Evolutionary conservation across 331 rosid genomes (phyloP), one percentile per base, ranked within the genome.

Genomic region (Quercus tomentella): DNA sequence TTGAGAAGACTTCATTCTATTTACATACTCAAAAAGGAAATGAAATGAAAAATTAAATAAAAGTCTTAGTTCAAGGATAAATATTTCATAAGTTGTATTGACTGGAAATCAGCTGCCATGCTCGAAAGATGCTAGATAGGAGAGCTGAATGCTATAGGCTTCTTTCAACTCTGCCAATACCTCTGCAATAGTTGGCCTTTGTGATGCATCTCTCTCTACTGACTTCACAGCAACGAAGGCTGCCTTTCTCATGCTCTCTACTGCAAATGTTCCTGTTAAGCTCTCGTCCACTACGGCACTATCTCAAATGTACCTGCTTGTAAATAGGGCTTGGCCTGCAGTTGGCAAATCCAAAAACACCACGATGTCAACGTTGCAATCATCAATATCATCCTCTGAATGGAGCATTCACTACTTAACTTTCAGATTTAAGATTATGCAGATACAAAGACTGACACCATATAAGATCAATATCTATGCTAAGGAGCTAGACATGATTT

Each of bases 251-350:
- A 94, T 92, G 87, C 98, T 92, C 56, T 84, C 85, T 5, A 76
- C 80, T 77, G 89, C 95, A 78, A 86, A 94, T 25, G 72, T 86
- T 79, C 87, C 94, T 60, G 77, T 78, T 65, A 94, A 72, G 78
- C 86, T 88, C n/a, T 88, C 94, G 78, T 94, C 98, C 76, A 92
- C 97, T 26, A 26, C 0, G 28, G 28, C 28, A 26, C 28, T 25
- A 92, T 87, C 85, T 94, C 95, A 56, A 75, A 91, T 61, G 92
- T 96, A 37, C 92, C 96, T n/a, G 97, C 98, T 78, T 94, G 97
- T 60, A 94, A 89, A 86, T 92, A 87, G 0, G 98, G 98, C 81
- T 91, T 94, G 75, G 97, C 98, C 98, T 94, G 91, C 86, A 81
- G 14, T 82, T 76, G 65, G 63, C 10, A 77, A 37, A 51, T 66